These are phyloP conservation scores for Cyclotella atomus DNA, from an alignment of 108 stramenopile genomes.

Conservation along the genomic window DNA sequence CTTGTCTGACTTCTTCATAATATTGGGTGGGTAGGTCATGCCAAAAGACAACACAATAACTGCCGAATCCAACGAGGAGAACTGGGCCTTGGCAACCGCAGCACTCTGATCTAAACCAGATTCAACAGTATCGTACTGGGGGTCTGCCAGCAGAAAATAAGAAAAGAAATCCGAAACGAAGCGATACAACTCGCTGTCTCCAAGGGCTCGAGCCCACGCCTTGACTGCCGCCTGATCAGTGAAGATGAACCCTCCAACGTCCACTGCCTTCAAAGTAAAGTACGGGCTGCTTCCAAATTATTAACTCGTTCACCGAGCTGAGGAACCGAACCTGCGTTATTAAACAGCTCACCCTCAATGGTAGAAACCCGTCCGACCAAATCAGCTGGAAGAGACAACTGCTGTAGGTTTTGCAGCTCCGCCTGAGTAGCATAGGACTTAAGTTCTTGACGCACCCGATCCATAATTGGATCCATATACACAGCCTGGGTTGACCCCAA, in stretches of 20 bases:
- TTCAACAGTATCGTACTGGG: background rate
- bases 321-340: background rate
- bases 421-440: too few species aligned
- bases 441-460: too few species aligned
- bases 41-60: background rate
- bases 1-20: background rate
- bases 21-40: conserved; percentile 1
- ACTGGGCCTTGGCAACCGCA: background rate
- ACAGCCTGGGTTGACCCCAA: too few species aligned
- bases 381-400: too few species aligned
- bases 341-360: background rate
- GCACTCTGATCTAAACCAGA: background rate
- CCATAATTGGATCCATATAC: too few species aligned
- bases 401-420: too few species aligned
- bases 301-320: background rate
- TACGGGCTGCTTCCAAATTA: background rate
- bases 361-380: too few species aligned
- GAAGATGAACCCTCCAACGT: conserved; percentile 7
- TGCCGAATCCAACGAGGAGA: background rate
- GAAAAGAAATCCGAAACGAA: background rate
- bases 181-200: background rate
- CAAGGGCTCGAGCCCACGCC: background rate
- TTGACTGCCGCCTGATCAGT: background rate
- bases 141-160: background rate
- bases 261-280: background rate